Evolutionary conservation across 495 filamentous ascomycete genomes (phyloP), one percentile per base, ranked within the genome.

Genomic region (Choiromyces venosus): DNA sequence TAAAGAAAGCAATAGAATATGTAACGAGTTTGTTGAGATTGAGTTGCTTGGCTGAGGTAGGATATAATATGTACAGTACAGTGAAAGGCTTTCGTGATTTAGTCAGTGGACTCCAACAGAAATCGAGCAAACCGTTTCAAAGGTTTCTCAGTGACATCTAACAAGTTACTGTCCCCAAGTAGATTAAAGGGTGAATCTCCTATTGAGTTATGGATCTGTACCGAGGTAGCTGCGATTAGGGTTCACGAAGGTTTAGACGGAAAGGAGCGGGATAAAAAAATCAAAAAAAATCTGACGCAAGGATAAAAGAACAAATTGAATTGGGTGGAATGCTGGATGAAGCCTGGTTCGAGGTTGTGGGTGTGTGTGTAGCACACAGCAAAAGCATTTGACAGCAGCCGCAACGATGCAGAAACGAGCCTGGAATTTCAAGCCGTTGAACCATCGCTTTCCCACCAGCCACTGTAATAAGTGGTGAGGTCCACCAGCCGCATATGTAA

Each of bases 361-460:
- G 52, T 61, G 52, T 33, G 52, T 61, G 52, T 33, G 52, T 61
- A 29, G 52, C 52, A 61, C 44, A 52, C 52, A 61, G 52, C n/a
- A 12, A 14, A 56, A 56, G n/a, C n/a, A 9, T 61, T 12, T 61
- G 52, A 61, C 52, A 61, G 52, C 25, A 61, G 52, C 25, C 52
- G 52, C 52, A 29, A 33, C 52, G 6, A 29, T 61, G 52, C 25
- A 61, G 52, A 61, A 61, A 29, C 25, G 1, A 33, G 52, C n/a
- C 46, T 6, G 21, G 6, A 52, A 52, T 33, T 61, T 16, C 12
- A 61, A 12, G 12, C 52, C 10, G n/a, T 14, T 56, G 46, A 56
- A 25, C 29, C 9, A 2, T 12, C n/a, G 4, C 4, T 12, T 61
- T 7, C 12, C 52, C 25, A 61, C 52, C 25, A 61, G 52, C 52